Percentiles rank a stretch among this genome's conserved stretches.
phyloP scores from a whole-genome alignment of 352 stramenopile species.

The Globisporangium orthogonon region DNA sequence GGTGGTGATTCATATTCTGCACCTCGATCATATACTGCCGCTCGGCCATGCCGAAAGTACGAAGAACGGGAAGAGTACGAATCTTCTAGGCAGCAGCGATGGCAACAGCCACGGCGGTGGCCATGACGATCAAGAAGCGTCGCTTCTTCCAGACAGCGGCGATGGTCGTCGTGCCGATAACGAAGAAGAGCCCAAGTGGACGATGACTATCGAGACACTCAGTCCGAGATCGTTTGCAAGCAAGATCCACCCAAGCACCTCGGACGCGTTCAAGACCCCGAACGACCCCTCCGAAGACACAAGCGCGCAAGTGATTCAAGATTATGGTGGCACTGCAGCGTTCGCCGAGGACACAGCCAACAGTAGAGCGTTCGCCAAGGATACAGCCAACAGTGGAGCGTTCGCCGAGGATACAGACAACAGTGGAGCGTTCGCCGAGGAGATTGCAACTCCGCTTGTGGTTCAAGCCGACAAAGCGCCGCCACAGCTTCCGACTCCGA shows the following conservation, averaged over 20 bases:
- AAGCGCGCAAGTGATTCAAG: background rate
- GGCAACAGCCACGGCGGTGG: background rate
- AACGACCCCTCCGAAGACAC: background rate
- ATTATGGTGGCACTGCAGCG: background rate
- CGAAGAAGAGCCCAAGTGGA: constrained; percentile 9
- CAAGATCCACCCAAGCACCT: background rate
- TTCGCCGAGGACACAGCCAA: background rate
- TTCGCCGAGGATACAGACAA: background rate
- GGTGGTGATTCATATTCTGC: constrained; percentile 17
- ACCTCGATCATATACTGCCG: constrained; percentile 8
- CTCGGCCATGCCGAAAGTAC: background rate
- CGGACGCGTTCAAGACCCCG: background rate
- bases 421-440: too few species aligned
- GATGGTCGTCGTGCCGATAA: constrained; percentile 1
- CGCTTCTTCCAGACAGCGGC: background rate
- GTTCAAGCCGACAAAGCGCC: background rate
- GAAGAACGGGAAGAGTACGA: background rate
- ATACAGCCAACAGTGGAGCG: background rate
- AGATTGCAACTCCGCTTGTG: background rate
- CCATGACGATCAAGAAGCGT: constrained; percentile 2
- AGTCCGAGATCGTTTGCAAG: background rate
- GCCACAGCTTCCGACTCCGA: background rate
- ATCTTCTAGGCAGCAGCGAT: background rate
- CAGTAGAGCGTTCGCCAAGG: background rate
- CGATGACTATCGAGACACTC: constrained; percentile 6